These are phyloP conservation scores for Sistotremastrum suecicum DNA, from an alignment of 768 basidiomycete genomes.

Conservation along the genomic window DNA sequence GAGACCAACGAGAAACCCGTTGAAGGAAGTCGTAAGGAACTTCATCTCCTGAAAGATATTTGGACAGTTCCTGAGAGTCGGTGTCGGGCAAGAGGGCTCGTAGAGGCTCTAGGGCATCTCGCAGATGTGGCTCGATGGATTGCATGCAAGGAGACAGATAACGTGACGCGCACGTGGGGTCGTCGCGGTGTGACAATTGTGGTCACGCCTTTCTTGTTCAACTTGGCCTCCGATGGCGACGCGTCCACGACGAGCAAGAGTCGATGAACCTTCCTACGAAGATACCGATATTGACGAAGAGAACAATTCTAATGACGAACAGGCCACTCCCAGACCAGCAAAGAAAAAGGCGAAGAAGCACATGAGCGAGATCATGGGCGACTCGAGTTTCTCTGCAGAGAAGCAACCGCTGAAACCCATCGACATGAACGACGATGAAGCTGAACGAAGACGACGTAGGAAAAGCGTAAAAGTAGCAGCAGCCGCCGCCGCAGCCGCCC, in stretches of 20 bases:
- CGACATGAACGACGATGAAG: constrained; percentile 68
- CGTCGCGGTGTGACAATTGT: no score
- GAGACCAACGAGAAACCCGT: constrained; percentile 55
- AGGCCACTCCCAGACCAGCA: no score
- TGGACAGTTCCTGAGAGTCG: constrained; percentile 25
- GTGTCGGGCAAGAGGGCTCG: constrained; percentile 29
- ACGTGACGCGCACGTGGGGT: no score
- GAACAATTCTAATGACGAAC: no score
- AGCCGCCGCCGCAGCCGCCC: constrained; percentile 45
- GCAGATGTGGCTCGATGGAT: constrained; percentile 55
- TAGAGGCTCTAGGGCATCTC: constrained; percentile 33
- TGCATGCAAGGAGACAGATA: not conserved
- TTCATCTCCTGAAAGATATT: constrained; percentile 13
- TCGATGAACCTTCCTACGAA: no score
- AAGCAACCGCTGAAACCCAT: constrained; percentile 16
- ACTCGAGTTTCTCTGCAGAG: no score
- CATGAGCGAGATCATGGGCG: no score
- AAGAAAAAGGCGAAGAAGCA: no score
- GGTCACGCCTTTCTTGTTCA: no score
- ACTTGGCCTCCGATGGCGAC: no score
- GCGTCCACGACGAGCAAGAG: no score
- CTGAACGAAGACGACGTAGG: constrained; percentile 71
- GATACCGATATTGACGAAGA: no score
- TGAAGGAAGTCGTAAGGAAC: constrained; percentile 51
- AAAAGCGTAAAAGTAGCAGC: constrained; percentile 54